These are phyloP conservation scores for Clohesyomyces aquaticus DNA, from an alignment of 495 filamentous ascomycete genomes.

Conservation along the genomic window DNA sequence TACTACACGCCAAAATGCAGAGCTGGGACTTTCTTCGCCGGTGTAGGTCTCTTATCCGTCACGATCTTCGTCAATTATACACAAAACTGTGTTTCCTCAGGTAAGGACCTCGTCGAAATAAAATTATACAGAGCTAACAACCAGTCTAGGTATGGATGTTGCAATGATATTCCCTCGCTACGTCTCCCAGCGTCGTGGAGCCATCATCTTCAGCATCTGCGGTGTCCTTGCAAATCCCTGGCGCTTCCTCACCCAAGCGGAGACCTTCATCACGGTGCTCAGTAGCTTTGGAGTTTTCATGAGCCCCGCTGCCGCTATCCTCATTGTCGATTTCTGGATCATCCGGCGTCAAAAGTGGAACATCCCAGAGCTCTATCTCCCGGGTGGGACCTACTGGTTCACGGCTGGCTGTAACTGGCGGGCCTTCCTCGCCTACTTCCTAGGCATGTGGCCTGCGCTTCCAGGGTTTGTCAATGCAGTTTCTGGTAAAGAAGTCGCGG, in stretches of 20 bases:
- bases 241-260: slow-evolving; percentile 14
- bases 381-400: slow-evolving; percentile 50
- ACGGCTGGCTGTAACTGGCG: slow-evolving; percentile 52
- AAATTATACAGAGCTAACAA: too few relatives aligned
- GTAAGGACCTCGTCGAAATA: too few relatives aligned
- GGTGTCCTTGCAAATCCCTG: slow-evolving; percentile 21
- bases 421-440: slow-evolving; percentile 47
- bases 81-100: slow-evolving; percentile 49
- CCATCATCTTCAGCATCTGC: slow-evolving; percentile 18
- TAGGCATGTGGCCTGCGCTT: slow-evolving; percentile 32
- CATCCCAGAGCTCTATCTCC: slow-evolving; percentile 50
- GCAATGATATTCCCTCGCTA: slow-evolving; percentile 36
- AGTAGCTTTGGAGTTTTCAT: slow-evolving; percentile 27
- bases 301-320: slow-evolving; percentile 11
- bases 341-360: slow-evolving; percentile 48
- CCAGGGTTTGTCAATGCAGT: slow-evolving; percentile 13
- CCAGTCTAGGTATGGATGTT: slow-evolving; percentile 55
- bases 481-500: neutral
- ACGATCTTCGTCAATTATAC: slow-evolving; percentile 45
- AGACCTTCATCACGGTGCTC: slow-evolving; percentile 27
- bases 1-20: slow-evolving; percentile 44
- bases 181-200: slow-evolving; percentile 17
- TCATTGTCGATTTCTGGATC: slow-evolving; percentile 41
- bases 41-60: slow-evolving; percentile 46
- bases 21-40: slow-evolving; percentile 54